Percentiles rank a stretch among this genome's conserved stretches.
These are phyloP conservation scores for Apophysomyces ossiformis DNA, from an alignment of 371 early-diverging fungal genomes.

Conservation along the genomic window DNA sequence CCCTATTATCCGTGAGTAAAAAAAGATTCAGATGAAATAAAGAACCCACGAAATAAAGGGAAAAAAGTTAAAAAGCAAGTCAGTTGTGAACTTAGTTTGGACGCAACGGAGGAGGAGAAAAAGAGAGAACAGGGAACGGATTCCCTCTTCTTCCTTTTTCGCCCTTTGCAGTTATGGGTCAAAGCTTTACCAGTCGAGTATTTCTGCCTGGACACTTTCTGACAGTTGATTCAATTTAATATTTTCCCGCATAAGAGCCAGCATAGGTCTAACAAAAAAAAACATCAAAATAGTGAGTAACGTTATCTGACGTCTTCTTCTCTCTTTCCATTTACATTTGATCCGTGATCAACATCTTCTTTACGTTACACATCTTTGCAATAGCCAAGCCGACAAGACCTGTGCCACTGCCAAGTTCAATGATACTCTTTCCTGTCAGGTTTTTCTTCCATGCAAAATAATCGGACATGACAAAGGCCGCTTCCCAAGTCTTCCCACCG, in stretches of 20 bases:
- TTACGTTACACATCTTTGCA: slow-evolving; percentile 37
- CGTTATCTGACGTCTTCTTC: too few relatives aligned
- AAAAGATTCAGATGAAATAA: background rate
- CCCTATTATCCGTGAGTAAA: slow-evolving; percentile 31
- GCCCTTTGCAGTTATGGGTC: background rate
- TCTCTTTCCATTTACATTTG: slow-evolving; percentile 35
- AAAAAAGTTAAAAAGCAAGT: background rate
- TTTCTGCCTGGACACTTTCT: slow-evolving; percentile 20
- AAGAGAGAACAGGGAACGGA: background rate
- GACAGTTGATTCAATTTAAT: slow-evolving; percentile 33
- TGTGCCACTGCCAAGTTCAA: slow-evolving; percentile 55
- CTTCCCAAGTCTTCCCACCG: slow-evolving; percentile 57
- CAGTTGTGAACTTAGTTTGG: background rate
- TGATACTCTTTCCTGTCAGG: slow-evolving; percentile 28
- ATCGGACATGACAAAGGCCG: slow-evolving; percentile 47
- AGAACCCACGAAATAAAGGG: slow-evolving; percentile 1
- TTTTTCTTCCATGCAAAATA: slow-evolving; percentile 47
- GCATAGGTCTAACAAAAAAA: slow-evolving; percentile 36
- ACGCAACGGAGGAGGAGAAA: background rate
- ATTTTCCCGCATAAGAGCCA: slow-evolving; percentile 47
- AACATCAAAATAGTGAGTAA: background rate
- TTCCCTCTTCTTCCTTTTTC: background rate
- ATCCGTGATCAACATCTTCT: slow-evolving; percentile 46
- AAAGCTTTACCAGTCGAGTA: slow-evolving; percentile 47
- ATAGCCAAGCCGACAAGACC: slow-evolving; percentile 51